Evolutionary conservation across 768 basidiomycete genomes (phyloP), one percentile per base, ranked within the genome.

Genomic region (Pisolithus marmoratus): DNA sequence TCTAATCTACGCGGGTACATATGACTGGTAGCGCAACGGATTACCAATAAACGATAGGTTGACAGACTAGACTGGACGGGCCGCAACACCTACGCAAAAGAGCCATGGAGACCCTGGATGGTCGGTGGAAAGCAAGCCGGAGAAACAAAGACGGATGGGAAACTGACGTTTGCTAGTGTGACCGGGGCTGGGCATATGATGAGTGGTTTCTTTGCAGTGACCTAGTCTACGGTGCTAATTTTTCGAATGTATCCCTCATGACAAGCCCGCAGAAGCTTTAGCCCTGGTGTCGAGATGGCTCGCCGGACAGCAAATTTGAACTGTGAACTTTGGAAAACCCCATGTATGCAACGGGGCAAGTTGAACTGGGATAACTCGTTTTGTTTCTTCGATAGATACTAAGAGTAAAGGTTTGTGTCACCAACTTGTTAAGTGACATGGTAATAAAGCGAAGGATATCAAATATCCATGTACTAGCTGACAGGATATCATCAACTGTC

Each of bases 161-260:
- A 77, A 19, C 67, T 91, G 51, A 86, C 83, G 36, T 87, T 83
- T 62, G 79, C 77, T 15, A 85, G 81, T 0, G 67, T 87, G 36
- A 67, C 75, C 42, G 84, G 76, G 5, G 88, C 85, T 26, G 87
- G 87, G n/a, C 87, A 90, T 70, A 85, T 85, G 84, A 84, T 84
- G 38, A 59, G 72, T 63, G 34, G 20, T 46, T 53, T 50, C 29
- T 27, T 38, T 19, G 19, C 2, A 38, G 41, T 58, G 53, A 55
- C 36, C 46, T 48, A 50, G 11, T 19, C 27, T 45, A 24, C 27
- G 55, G 61, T 47, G 65, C 57, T 56, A 52, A 60, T 24, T 41
- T 43, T 60, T 51, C 42, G 54, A 63, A 58, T 63, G 84, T 73
- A 83, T 85, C 54, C 83, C 84, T 27, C 76, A 79, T 72, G 84